phyloP scores from a whole-genome alignment of 768 basidiomycete species.

The Leccinum sublutescens region DNA sequence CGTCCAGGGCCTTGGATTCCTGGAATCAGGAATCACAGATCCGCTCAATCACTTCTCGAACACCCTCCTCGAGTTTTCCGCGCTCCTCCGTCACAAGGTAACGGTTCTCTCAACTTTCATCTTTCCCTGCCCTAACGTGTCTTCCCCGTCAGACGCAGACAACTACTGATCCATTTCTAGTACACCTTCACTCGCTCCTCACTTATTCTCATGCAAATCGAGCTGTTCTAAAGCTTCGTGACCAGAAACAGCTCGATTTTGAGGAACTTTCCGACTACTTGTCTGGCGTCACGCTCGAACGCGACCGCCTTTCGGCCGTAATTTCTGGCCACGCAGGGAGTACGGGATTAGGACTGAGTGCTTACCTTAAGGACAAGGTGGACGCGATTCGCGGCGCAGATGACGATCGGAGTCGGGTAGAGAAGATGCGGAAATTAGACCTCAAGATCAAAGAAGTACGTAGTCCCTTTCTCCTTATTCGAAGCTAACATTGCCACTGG shows the following conservation, averaged over 20 bases:
- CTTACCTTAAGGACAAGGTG: slow-evolving; percentile 90
- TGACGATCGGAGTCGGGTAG: slow-evolving; percentile 88
- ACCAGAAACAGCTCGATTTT: slow-evolving; percentile 98
- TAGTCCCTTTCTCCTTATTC: not conserved
- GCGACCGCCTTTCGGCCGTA: slow-evolving; percentile 87
- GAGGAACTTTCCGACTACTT: slow-evolving; percentile 96
- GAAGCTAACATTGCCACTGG: not conserved
- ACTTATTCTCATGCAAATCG: slow-evolving; percentile 93
- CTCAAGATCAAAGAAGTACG: slow-evolving; percentile 90
- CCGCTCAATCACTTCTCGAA: slow-evolving; percentile 96
- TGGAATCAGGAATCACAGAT: slow-evolving; percentile 98
- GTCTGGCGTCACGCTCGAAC: slow-evolving; percentile 87
- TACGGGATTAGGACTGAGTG: slow-evolving; percentile 78
- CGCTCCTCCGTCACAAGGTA: slow-evolving; percentile 81
- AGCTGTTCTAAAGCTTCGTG: slow-evolving; percentile 90
- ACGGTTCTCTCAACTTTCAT: slow-evolving; percentile 17
- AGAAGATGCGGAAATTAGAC: slow-evolving; percentile 92
- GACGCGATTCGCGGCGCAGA: slow-evolving; percentile 91
- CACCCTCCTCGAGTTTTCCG: slow-evolving; percentile 92
- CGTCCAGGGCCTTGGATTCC: slow-evolving; percentile 94
- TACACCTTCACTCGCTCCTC: slow-evolving; percentile 88
- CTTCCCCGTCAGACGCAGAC: slow-evolving; percentile 64
- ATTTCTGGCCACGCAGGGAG: slow-evolving; percentile 87
- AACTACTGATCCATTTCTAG: slow-evolving; percentile 88
- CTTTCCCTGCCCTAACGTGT: not conserved